These are phyloP conservation scores for Mucor lusitanicus DNA, from an alignment of 371 early-diverging fungal species.

Conservation along the genomic window DNA sequence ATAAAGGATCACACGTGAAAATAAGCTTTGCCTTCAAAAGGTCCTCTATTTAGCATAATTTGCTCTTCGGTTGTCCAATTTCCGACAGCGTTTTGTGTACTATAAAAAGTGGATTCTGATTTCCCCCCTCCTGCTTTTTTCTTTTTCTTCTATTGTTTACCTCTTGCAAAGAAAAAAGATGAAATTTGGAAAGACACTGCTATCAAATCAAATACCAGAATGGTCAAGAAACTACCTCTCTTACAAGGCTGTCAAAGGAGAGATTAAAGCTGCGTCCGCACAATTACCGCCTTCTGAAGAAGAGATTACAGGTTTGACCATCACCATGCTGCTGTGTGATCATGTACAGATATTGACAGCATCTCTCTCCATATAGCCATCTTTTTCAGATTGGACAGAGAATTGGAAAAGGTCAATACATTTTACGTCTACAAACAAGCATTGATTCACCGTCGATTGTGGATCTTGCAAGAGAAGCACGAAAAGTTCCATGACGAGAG, in stretches of 20 bases:
- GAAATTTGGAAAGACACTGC: constrained; percentile 75
- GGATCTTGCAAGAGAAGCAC: constrained; percentile 63
- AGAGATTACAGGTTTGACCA: constrained; percentile 46
- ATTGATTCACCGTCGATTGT: constrained; percentile 61
- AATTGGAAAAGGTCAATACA: constrained; percentile 68
- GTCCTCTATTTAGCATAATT: background rate
- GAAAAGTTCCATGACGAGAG: constrained; percentile 43
- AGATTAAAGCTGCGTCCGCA: constrained; percentile 59
- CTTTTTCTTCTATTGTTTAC: constrained; percentile 7
- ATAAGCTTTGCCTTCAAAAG: background rate
- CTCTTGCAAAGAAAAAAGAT: no score
- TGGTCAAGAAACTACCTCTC: constrained; percentile 69
- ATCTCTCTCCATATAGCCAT: no score
- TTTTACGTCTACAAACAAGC: constrained; percentile 65
- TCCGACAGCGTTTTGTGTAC: background rate
- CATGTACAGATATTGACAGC: background rate
- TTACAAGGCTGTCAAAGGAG: constrained; percentile 68
- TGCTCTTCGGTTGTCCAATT: background rate
- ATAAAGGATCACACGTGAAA: constrained; percentile 8
- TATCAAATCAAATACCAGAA: constrained; percentile 68
- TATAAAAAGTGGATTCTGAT: background rate
- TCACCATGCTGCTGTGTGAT: no score
- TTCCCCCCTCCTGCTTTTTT: background rate
- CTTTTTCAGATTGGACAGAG: constrained; percentile 65
- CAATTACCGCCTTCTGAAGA: constrained; percentile 40